These are phyloP conservation scores for Paramecium tetraurelia DNA, from an alignment of 73 alveolate species.

Conservation along the genomic window DNA sequence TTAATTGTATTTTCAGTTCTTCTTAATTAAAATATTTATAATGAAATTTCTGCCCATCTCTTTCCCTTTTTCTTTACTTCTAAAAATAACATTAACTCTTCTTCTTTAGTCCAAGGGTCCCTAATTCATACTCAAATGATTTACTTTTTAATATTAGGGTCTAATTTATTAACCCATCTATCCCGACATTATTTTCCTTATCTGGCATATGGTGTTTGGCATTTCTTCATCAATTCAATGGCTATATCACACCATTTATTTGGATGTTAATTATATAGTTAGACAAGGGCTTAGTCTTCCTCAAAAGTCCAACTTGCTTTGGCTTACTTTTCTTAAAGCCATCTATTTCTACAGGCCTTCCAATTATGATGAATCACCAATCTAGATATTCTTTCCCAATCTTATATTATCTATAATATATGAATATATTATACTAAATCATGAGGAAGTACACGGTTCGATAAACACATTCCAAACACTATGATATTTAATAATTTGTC, in stretches of 20 bases:
- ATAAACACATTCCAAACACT: constrained; percentile 2
- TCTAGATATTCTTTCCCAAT: constrained; percentile 32
- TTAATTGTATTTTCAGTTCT: constrained; percentile 24
- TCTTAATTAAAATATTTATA: background rate
- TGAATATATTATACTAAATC: background rate
- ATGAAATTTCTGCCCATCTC: constrained; percentile 40
- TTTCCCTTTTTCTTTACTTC: constrained; percentile 30
- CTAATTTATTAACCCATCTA: constrained; percentile 42
- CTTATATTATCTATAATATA: background rate
- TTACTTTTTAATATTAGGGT: constrained; percentile 16
- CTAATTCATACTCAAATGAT: background rate
- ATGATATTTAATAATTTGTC: background rate
- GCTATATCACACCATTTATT: constrained; percentile 42
- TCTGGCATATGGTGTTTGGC: background rate
- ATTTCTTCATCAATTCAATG: constrained; percentile 1
- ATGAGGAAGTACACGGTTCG: background rate
- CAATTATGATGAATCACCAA: constrained; percentile 8
- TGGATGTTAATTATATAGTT: background rate
- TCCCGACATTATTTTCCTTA: constrained; percentile 30
- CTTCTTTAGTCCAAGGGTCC: constrained; percentile 35
- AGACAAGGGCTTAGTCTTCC: background rate
- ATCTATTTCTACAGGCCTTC: constrained; percentile 40
- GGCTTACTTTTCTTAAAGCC: background rate
- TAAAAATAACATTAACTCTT: background rate
- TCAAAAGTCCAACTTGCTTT: constrained; percentile 18